These are phyloP conservation scores for Trametes coccinea DNA, from an alignment of 768 basidiomycete species.

Conservation along the genomic window DNA sequence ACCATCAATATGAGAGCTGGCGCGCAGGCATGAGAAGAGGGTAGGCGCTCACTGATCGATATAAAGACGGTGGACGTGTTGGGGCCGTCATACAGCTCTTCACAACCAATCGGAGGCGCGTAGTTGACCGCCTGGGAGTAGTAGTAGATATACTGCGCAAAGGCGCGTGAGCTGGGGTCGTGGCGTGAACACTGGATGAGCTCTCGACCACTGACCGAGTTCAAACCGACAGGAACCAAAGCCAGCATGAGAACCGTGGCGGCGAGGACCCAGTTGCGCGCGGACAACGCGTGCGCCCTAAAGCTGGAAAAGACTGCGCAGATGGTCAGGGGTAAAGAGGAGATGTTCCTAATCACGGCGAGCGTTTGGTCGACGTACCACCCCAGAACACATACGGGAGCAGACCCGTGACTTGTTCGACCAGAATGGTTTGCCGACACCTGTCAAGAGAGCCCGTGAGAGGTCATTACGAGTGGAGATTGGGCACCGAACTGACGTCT, in stretches of 20 bases:
- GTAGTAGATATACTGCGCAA: background rate
- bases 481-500: background rate
- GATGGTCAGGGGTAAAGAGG: no score
- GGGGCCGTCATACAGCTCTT: background rate
- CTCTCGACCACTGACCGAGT: background rate
- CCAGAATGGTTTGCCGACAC: background rate
- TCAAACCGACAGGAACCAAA: background rate
- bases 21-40: no score
- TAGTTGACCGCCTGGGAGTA: background rate
- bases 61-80: background rate
- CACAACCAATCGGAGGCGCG: background rate
- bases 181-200: no score
- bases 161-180: background rate
- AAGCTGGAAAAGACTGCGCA: background rate
- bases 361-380: background rate
- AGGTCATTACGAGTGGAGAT: no score
- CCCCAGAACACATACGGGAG: constrained; percentile 4
- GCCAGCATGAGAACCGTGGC: background rate
- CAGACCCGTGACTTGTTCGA: background rate
- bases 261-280: background rate
- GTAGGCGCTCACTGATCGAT: background rate
- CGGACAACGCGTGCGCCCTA: background rate
- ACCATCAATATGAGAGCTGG: background rate
- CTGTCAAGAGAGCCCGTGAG: background rate
- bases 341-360: no score